phyloP scores from a whole-genome alignment of 306 rosid species.

The Cucurbita argyrosperma region DNA sequence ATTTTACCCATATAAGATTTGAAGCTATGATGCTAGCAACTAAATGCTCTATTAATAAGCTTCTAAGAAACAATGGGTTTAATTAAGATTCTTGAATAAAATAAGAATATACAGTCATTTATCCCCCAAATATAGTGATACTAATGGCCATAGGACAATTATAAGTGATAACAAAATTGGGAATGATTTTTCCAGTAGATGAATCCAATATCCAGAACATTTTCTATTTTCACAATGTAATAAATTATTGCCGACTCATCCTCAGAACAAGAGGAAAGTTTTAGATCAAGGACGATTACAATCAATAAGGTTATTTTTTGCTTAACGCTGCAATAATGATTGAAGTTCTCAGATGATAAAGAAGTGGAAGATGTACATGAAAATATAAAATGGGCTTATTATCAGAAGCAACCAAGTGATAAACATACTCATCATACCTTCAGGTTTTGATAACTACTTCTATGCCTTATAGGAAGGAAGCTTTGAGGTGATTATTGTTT shows the following conservation, averaged over 20 bases:
- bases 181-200: not conserved
- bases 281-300: not conserved
- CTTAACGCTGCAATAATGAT: not conserved
- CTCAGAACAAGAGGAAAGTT: not conserved
- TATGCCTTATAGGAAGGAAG: not conserved
- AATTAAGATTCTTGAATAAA: not conserved
- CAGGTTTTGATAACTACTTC: not conserved
- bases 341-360: not conserved
- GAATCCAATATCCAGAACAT: not conserved
- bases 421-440: not conserved
- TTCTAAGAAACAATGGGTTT: not conserved
- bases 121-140: not conserved
- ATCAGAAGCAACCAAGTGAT: not conserved
- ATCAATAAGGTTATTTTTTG: not conserved
- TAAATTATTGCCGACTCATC: not conserved
- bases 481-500: constrained; percentile 31
- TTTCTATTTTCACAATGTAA: not conserved
- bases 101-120: not conserved
- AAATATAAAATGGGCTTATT: not conserved
- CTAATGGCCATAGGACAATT: not conserved
- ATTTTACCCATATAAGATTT: not conserved
- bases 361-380: not conserved
- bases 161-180: not conserved
- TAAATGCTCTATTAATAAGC: not conserved
- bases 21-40: not conserved